These are phyloP conservation scores for Kitagawia praeruptora DNA, from an alignment of 129 eudicot species.

Conservation along the genomic window DNA sequence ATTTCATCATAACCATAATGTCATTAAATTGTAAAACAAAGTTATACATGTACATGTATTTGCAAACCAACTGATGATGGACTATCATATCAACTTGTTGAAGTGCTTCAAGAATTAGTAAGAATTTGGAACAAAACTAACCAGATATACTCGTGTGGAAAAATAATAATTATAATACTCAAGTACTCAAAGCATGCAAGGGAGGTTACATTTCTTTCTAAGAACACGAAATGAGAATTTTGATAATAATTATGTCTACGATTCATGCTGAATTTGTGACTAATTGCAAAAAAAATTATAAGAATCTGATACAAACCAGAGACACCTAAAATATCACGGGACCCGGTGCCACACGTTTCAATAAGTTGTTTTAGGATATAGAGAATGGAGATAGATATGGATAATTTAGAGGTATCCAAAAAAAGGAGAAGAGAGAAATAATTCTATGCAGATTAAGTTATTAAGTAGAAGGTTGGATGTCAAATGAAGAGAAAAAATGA, in stretches of 20 bases:
- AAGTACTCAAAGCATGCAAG: neutral
- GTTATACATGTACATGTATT: neutral
- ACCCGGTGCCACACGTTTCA: conserved; percentile 74
- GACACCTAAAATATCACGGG: conserved; percentile 42
- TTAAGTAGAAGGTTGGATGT: neutral
- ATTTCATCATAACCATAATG: too few relatives aligned
- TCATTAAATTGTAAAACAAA: neutral
- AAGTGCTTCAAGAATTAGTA: too few relatives aligned
- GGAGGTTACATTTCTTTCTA: neutral
- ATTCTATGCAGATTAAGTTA: neutral
- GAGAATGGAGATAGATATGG: neutral
- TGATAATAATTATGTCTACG: neutral
- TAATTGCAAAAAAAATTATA: neutral
- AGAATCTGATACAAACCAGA: conserved; percentile 47
- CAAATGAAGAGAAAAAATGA: neutral
- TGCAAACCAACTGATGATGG: too few relatives aligned
- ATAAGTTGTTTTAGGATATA: conserved; percentile 55
- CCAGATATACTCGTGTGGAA: neutral
- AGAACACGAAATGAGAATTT: neutral
- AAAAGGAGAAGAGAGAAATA: neutral
- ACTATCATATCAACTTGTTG: too few relatives aligned
- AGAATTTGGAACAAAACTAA: neutral
- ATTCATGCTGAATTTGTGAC: neutral
- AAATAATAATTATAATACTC: neutral
- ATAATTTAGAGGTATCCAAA: neutral